Percentiles rank a stretch among this genome's conserved stretches.
Evolutionary conservation across 2,329 filamentous ascomycete species (phyloP).

Genomic region (Aspergillus ruber): DNA sequence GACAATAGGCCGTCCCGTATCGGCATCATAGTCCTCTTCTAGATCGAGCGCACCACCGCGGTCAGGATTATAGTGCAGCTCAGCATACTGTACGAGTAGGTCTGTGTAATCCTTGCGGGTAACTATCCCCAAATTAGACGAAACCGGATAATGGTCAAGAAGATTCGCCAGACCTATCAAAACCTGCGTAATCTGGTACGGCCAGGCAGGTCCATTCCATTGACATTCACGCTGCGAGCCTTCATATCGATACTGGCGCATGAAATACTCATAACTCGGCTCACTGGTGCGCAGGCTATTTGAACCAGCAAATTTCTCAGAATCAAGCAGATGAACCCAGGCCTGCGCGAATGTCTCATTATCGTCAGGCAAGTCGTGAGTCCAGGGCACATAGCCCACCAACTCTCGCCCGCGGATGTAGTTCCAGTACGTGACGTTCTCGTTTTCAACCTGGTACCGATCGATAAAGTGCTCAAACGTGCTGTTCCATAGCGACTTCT

Average conservation of each 20-base stretch:
- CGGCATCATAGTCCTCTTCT: slow-evolving; percentile 41
- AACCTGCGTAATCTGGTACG: slow-evolving; percentile 39
- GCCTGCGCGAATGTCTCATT: slow-evolving; percentile 26
- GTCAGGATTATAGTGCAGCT: slow-evolving; percentile 32
- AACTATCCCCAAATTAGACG: slow-evolving; percentile 8
- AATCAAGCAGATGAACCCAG: slow-evolving; percentile 24
- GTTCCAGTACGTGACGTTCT: slow-evolving; percentile 27
- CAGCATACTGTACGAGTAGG: slow-evolving; percentile 34
- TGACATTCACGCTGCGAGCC: slow-evolving; percentile 34
- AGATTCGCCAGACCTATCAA: slow-evolving; percentile 38
- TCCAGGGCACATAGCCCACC: slow-evolving; percentile 40
- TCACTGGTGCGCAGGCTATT: slow-evolving; percentile 39
- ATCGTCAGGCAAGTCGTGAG: slow-evolving; percentile 38
- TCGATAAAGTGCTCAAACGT: slow-evolving; percentile 42
- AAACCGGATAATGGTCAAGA: slow-evolving; percentile 36
- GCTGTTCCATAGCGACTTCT: slow-evolving; percentile 39
- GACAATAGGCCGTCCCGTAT: slow-evolving; percentile 37
- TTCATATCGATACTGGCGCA: slow-evolving; percentile 31
- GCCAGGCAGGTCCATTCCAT: slow-evolving; percentile 43
- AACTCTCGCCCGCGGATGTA: slow-evolving; percentile 40
- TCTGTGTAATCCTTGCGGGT: slow-evolving; percentile 29
- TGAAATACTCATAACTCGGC: slow-evolving; percentile 41
- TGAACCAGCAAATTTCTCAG: slow-evolving; percentile 26
- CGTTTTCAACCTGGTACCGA: slow-evolving; percentile 34
- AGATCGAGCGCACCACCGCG: slow-evolving; percentile 28